Percentiles rank a stretch among this genome's conserved stretches.
Evolutionary conservation across 2,329 filamentous ascomycete species (phyloP).

Genomic region (Onygena corvina): DNA sequence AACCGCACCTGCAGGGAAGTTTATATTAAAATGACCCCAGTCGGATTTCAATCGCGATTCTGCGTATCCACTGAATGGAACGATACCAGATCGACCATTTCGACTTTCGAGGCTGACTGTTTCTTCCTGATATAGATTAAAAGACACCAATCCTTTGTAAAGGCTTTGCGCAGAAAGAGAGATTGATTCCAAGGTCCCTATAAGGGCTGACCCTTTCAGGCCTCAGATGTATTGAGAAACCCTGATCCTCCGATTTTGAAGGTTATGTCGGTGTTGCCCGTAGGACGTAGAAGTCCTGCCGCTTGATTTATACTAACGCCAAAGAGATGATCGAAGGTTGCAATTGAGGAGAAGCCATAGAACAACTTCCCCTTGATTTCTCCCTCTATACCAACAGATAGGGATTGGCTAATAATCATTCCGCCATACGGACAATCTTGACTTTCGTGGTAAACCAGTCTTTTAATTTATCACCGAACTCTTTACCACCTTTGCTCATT

Average conservation of each 20-base stretch:
- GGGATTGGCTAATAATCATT: not conserved
- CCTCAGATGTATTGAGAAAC: not conserved
- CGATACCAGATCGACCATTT: not conserved
- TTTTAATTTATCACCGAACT: not conserved
- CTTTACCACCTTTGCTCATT: not conserved
- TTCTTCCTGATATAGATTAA: constrained; percentile 1
- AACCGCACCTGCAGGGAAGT: not conserved
- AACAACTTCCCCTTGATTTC: not conserved
- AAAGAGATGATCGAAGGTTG: not conserved
- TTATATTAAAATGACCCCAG: constrained; percentile 3
- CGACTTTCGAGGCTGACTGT: not conserved
- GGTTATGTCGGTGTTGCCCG: not conserved
- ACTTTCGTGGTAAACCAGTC: not conserved
- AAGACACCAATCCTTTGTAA: not conserved
- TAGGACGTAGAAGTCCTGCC: not conserved
- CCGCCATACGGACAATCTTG: not conserved
- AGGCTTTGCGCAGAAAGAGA: not conserved
- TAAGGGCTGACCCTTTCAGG: not conserved
- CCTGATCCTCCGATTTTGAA: not conserved
- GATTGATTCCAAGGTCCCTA: not conserved
- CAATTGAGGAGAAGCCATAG: not conserved
- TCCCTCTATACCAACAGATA: not conserved
- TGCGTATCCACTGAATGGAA: constrained; percentile 1
- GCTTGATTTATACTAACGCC: not conserved
- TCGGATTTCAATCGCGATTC: not conserved